A percentile compares a stretch with the other conserved stretches of the same genome.
Conservation (phyloP, 2,329 filamentous ascomycete species). For the Tolypocladium pustulatum region DNA sequence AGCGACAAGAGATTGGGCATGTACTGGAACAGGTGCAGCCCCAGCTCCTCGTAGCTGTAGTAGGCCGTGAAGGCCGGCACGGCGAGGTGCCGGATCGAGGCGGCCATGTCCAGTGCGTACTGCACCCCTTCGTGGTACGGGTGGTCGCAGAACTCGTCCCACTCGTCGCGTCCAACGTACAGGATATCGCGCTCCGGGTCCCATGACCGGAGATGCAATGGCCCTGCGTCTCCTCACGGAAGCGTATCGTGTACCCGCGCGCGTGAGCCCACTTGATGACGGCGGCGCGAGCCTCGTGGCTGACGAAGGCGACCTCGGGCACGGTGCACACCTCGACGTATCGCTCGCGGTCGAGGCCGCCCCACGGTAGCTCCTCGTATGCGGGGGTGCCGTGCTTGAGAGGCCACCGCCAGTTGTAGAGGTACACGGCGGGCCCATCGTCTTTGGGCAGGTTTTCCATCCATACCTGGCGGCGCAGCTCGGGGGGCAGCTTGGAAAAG, state of each 20-base stretch:
- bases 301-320: constrained; percentile 8
- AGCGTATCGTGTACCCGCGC: constrained; percentile 1
- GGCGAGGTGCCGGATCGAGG: constrained; percentile 10
- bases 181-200: constrained; percentile 7
- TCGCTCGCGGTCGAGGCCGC: too few species aligned
- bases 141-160: constrained; percentile 8
- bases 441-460: constrained; percentile 3
- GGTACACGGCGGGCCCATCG: constrained; percentile 9
- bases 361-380: too few species aligned
- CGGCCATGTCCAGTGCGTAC: constrained; percentile 1
- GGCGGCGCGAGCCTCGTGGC: constrained; percentile 11
- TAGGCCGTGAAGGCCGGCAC: constrained; percentile 15
- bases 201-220: constrained; percentile 7
- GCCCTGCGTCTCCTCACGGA: constrained; percentile 2
- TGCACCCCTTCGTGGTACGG: not conserved
- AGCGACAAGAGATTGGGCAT: constrained; percentile 10
- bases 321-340: constrained; percentile 8
- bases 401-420: constrained; percentile 8
- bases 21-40: constrained; percentile 1
- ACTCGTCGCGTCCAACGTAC: constrained; percentile 9
- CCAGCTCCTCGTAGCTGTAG: constrained; percentile 10
- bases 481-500: constrained; percentile 12
- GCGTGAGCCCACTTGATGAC: constrained; percentile 8
- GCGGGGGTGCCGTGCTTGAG: constrained; percentile 3
- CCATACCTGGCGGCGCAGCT: constrained; percentile 17